These are phyloP conservation scores for Tricholoma hemisulphureum DNA, from an alignment of 768 basidiomycete species.

Conservation along the genomic window DNA sequence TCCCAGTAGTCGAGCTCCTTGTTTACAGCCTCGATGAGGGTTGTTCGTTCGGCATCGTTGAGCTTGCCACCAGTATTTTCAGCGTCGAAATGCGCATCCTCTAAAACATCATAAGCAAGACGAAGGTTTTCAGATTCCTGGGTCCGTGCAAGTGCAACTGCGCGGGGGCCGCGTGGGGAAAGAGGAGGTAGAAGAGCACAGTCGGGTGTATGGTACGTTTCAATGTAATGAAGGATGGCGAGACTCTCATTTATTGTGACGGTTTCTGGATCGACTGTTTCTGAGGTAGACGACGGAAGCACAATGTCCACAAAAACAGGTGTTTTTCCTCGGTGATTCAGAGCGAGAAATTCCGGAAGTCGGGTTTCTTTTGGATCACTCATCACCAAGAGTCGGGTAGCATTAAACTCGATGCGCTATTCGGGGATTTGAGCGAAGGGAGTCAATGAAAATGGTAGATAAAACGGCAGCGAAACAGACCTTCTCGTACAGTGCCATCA, in stretches of 20 bases:
- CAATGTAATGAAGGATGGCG: conserved; percentile 30
- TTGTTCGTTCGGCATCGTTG: conserved; percentile 6
- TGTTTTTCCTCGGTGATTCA: conserved; percentile 29
- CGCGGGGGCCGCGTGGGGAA: conserved; percentile 13
- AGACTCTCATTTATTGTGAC: conserved; percentile 27
- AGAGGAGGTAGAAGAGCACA: conserved; percentile 22
- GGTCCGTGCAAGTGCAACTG: conserved; percentile 18
- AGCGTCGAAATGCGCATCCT: conserved; percentile 24
- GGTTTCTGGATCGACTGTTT: background rate
- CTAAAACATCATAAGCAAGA: conserved; percentile 24
- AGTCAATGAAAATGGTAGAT: background rate
- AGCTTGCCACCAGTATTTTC: conserved; percentile 15
- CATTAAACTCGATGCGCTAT: conserved; percentile 20
- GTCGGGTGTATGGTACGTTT: conserved; percentile 20
- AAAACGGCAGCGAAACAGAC: conserved; percentile 8
- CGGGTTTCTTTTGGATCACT: conserved; percentile 26
- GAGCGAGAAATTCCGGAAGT: conserved; percentile 22
- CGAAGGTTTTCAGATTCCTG: conserved; percentile 30
- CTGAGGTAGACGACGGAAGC: background rate
- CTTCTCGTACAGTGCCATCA: conserved; percentile 29
- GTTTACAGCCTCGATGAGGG: conserved; percentile 17
- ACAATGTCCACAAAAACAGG: conserved; percentile 23
- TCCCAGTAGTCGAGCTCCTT: conserved; percentile 28
- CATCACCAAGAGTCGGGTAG: conserved; percentile 25
- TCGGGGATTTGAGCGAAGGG: background rate